Base-by-base conservation (phyloP, 495 filamentous ascomycete species). In the Podospora fimiseda region DNA sequence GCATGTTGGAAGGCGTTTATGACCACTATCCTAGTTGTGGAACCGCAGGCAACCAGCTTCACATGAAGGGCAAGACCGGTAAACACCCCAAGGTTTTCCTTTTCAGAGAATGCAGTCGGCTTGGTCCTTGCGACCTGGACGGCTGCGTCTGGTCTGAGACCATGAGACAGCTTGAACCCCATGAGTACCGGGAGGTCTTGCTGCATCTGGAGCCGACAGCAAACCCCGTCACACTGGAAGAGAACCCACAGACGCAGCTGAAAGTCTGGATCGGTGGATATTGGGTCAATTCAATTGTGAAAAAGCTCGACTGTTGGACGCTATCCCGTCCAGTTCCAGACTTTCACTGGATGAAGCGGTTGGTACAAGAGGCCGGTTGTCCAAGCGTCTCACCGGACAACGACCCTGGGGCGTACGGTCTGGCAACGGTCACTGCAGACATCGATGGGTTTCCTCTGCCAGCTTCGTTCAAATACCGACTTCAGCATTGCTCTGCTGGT, bases 91-190 rank as follows among this genome's bases (percentile, higher is more conserved):
- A 58, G 0, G 24, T 86, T 3, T 91, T 78, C 53, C 67, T 91
- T 16, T 89, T 89, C 64, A 70, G 86, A 41, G 86, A 92, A 37
- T 77, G 78, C 0, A 64, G 68, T 2, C 74, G 70, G 36, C 66
- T 74, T 9, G 74, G 75, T 2, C 50, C 66, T 15, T 61, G 73
- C 0, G 56, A 68, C 0, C 41, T 77, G 2, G 87, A 92, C 62
- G 60, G 60, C 1, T 91, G 82, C 58, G 80, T 89, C 14, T 88
- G 91, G 59, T 75, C 84, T 1, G 48, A 72, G 6, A 70, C 80
- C 7, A 76, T 72, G 42, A 57, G 70, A 1, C 71, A 77, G 5
- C 67, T 81, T 3, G 68, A 80, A 14, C 72, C 73, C 13, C 79
- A 85, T 33, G 77, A 83, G 45, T 54, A 69, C 40, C 76, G 86